A percentile compares a stretch with the other conserved stretches of the same genome.
Conservation (phyloP, 495 filamentous ascomycete species). For the Trichoderma orchidacearum region DNA sequence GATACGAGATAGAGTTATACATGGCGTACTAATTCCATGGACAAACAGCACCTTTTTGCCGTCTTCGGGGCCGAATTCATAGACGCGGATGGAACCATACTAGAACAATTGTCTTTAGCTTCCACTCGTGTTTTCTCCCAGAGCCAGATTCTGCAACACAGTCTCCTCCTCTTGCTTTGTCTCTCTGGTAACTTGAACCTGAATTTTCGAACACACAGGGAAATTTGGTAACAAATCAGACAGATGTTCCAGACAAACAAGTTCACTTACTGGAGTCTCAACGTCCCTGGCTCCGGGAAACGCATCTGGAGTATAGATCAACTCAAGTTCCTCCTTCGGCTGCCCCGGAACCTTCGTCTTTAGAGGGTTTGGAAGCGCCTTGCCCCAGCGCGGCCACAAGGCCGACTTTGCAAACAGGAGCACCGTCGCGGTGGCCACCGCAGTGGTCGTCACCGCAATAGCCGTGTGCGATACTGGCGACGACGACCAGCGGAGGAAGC, state of each 20-base stretch:
- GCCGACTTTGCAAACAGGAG: conserved; percentile 13
- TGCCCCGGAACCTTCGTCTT: conserved; percentile 16
- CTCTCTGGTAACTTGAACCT: too few species aligned
- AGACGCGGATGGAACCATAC: conserved; percentile 70
- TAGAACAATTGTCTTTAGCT: conserved; percentile 25
- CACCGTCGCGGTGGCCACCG: conserved; percentile 14
- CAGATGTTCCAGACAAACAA: too few species aligned
- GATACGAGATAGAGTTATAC: conserved; percentile 52
- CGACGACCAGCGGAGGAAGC: neutral
- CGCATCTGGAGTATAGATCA: conserved; percentile 22
- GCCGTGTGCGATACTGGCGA: neutral
- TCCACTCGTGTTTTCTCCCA: conserved; percentile 24
- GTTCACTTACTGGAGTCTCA: conserved; percentile 24
- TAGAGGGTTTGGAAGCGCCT: conserved; percentile 21
- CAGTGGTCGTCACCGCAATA: conserved; percentile 15
- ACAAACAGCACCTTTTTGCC: conserved; percentile 70
- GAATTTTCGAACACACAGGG: too few species aligned
- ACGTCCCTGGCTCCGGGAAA: conserved; percentile 32
- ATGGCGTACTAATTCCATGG: conserved; percentile 80
- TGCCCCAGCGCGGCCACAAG: conserved; percentile 19
- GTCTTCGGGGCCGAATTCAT: conserved; percentile 79
- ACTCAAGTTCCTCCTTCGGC: conserved; percentile 13
- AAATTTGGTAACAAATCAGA: too few species aligned
- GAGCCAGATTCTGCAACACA: conserved; percentile 20
- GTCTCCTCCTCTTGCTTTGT: conserved; percentile 13